Evolutionary conservation across 345 rosid genomes (phyloP).

Genomic region (Gossypium bickii): DNA sequence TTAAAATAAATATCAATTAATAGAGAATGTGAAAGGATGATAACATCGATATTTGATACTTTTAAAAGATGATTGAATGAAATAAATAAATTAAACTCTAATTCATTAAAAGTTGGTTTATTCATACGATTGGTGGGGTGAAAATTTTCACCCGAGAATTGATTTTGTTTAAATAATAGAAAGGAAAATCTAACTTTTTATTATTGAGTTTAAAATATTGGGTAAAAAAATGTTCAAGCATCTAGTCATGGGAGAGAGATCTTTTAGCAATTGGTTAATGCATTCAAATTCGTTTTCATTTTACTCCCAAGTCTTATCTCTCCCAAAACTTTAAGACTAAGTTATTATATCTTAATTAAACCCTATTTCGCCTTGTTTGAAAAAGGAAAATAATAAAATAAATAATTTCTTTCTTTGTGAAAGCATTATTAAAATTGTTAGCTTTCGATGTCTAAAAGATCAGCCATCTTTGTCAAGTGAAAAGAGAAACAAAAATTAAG

Average conservation of each 20-base stretch:
- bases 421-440: neutral
- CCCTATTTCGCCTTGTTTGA: neutral
- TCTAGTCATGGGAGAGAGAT: neutral
- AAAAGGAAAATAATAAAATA: neutral
- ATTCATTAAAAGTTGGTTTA: too few relatives aligned
- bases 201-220: too few relatives aligned
- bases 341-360: slow-evolving; percentile 11
- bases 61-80: too few relatives aligned
- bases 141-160: slow-evolving; percentile 15
- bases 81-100: too few relatives aligned
- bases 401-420: neutral
- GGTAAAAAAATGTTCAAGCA: neutral
- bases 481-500: neutral
- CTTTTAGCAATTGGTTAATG: neutral
- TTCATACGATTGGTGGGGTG: too few relatives aligned
- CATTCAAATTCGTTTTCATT: neutral
- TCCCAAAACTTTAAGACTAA: slow-evolving; percentile 21
- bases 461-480: slow-evolving; percentile 23
- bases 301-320: slow-evolving; percentile 3
- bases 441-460: slow-evolving; percentile 15
- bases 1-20: too few relatives aligned
- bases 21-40: too few relatives aligned
- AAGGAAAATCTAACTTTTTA: neutral
- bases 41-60: too few relatives aligned
- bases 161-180: neutral